Base-by-base conservation (phyloP, 257 asterid genomes). In the Solanum tarijense region DNA sequence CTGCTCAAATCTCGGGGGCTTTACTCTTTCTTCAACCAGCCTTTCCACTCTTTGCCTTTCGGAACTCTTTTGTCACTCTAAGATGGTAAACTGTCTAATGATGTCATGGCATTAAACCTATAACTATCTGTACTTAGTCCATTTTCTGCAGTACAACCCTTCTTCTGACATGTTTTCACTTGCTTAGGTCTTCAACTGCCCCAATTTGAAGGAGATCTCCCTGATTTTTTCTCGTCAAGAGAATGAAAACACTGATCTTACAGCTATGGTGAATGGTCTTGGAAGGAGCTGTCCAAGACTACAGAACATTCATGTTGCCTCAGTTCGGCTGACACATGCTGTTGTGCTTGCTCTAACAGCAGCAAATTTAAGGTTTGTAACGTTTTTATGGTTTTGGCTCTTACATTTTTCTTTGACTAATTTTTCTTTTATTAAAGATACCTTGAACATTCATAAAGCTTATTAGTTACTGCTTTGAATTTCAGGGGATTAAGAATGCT, bases 211-310 rank as follows among this genome's bases (percentile, higher is more conserved):
- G 90, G 99, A 96, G 93, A 89, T 97, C 48, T 96, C 99, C 9
- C 88, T 97, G 91, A 93, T 92, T 89, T 97, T 97, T 65, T 94
- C 99, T 88, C 93, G 94, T 83, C 98, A 92, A 92, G 98, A 92
- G 85, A 94, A 91, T 66, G 98, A 97, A 36, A 93, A 84, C 88
- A 96, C 99, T 43, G 96, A 96, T 90, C 98, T 96, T 35, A 55
- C 91, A 14, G 43, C 95, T 21, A 92, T 93, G 91, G 88, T 96
- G 91, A 95, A 93, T 88, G 84, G 91, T 86, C 84, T 97, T 3
- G 99, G 99, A 88, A 92, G 99, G 91, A 93, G 93, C 91, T 97
- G 98, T 89, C 96, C 99, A 4, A 94, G 91, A 89, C 95, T 97
- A 88, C 96, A 95, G 89, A 95, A 90, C 90, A 92, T 96, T 88